These are phyloP conservation scores for Aulographum hederae DNA, from an alignment of 2,329 filamentous ascomycete species.

Conservation along the genomic window DNA sequence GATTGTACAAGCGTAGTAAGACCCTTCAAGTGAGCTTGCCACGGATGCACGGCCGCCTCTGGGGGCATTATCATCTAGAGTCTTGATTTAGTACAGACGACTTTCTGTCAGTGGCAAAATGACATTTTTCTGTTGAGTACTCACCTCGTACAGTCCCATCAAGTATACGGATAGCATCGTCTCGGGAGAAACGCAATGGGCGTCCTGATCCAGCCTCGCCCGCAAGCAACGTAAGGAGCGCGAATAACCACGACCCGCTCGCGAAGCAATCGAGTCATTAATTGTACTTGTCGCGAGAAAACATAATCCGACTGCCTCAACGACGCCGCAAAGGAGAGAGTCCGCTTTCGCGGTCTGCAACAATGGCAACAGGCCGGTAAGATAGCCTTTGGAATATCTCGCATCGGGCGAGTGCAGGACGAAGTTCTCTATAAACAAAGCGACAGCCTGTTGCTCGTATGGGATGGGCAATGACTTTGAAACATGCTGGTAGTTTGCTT, in stretches of 20 bases:
- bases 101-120: neutral
- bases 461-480: neutral
- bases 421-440: neutral
- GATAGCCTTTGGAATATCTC: constrained; percentile 1
- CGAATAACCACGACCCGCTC: neutral
- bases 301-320: neutral
- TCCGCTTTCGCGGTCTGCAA: neutral
- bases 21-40: neutral
- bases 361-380: neutral
- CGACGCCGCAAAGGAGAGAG: neutral
- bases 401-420: neutral
- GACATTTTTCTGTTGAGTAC: neutral
- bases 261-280: constrained; percentile 1
- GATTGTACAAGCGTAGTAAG: neutral
- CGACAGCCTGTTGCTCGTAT: neutral
- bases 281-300: neutral
- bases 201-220: neutral
- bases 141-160: constrained; percentile 1
- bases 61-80: neutral
- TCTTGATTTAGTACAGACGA: neutral
- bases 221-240: neutral
- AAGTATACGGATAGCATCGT: neutral
- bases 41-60: neutral
- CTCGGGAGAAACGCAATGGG: neutral
- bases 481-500: neutral